phyloP scores from a whole-genome alignment of 2,329 filamentous ascomycete genomes.

The Neonectria coccinea region DNA sequence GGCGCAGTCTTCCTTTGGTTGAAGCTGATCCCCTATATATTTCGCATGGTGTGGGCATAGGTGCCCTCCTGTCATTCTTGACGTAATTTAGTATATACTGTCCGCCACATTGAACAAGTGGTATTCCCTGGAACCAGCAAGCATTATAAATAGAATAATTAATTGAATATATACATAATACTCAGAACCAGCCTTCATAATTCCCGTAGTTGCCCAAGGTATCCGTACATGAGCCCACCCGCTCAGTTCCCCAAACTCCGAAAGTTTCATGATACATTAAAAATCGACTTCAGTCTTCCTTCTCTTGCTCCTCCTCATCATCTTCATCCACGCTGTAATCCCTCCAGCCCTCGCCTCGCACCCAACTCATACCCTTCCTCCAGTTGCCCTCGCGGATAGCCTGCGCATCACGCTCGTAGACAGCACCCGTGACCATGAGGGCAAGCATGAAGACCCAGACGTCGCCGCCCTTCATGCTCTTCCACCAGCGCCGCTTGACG shows the following conservation, averaged over 20 bases:
- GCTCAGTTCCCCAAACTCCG: constrained; percentile 34
- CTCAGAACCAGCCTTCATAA: constrained; percentile 17
- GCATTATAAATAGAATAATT: constrained; percentile 3
- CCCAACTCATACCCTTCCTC: constrained; percentile 78
- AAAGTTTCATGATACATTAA: constrained; percentile 36
- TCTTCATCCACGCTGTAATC: constrained; percentile 70
- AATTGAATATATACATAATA: constrained; percentile 3
- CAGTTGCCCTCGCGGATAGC: constrained; percentile 75
- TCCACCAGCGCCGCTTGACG: constrained; percentile 91
- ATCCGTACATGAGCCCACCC: constrained; percentile 12
- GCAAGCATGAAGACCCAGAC: constrained; percentile 85
- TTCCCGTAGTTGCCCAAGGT: constrained; percentile 19
- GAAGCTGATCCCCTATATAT: neutral
- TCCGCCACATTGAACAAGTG: neutral
- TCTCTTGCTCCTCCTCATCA: constrained; percentile 53
- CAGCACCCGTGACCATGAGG: constrained; percentile 80
- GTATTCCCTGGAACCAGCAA: neutral
- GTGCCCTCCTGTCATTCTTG: neutral
- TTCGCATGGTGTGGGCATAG: neutral
- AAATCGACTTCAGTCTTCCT: constrained; percentile 40
- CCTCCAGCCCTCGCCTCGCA: constrained; percentile 80
- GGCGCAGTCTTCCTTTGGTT: neutral
- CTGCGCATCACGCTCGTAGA: constrained; percentile 78
- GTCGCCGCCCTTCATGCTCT: constrained; percentile 83
- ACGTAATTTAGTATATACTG: neutral